Percentiles rank a stretch among this genome's conserved stretches.
These are phyloP conservation scores for Cystoisospora suis DNA, from an alignment of 169 alveolate species.

Conservation along the genomic window DNA sequence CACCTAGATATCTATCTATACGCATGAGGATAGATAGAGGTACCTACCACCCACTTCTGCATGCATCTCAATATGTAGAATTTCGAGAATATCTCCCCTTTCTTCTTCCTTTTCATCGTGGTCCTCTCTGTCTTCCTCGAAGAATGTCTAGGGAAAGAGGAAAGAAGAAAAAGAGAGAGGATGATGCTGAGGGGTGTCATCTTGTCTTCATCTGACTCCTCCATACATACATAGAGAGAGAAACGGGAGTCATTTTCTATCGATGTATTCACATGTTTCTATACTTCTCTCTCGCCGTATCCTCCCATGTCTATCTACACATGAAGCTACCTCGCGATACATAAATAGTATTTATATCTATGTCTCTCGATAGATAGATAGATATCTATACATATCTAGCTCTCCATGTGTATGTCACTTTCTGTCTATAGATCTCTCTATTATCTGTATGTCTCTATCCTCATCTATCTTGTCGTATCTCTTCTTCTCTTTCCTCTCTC, in stretches of 20 bases:
- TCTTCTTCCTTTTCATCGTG: too few species aligned
- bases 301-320: not conserved
- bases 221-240: not conserved
- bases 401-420: too few species aligned
- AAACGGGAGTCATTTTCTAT: not conserved
- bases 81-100: too few species aligned
- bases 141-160: too few species aligned
- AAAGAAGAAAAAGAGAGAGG: too few species aligned
- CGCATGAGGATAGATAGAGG: too few species aligned
- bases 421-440: not conserved
- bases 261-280: not conserved
- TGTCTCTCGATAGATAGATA: not conserved
- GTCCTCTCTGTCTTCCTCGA: too few species aligned
- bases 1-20: not conserved
- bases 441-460: not conserved
- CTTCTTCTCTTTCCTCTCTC: not conserved
- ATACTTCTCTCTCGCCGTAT: not conserved
- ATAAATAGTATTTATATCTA: not conserved
- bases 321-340: not conserved
- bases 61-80: too few species aligned
- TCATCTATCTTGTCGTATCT: not conserved
- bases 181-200: too few species aligned
- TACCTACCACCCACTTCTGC: too few species aligned
- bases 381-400: too few species aligned
- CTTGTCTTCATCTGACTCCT: too few species aligned